Conservation (phyloP, 306 rosid species). For the Biancaea sappan region DNA sequence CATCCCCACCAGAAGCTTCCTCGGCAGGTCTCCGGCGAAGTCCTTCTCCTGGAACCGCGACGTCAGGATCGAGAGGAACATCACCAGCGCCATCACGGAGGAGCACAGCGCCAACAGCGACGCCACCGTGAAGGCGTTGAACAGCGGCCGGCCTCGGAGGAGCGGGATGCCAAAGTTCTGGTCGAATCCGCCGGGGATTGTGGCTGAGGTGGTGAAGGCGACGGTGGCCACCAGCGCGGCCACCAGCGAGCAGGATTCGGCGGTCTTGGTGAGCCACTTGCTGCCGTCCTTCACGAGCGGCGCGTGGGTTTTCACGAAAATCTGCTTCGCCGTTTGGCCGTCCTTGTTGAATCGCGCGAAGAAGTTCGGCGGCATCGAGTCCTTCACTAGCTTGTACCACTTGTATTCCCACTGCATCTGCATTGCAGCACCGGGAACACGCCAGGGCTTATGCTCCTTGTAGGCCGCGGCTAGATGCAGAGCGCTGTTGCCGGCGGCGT, state of each 20-base stretch:
- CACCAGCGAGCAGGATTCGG: slow-evolving; percentile 64
- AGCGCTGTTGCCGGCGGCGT: slow-evolving; percentile 47
- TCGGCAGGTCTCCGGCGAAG: slow-evolving; percentile 44
- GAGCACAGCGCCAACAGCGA: slow-evolving; percentile 59
- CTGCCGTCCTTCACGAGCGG: slow-evolving; percentile 44
- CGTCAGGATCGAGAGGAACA: slow-evolving; percentile 52
- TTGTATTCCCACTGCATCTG: slow-evolving; percentile 65
- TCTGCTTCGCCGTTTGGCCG: slow-evolving; percentile 49
- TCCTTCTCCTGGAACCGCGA: slow-evolving; percentile 55
- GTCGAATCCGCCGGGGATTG: slow-evolving; percentile 56
- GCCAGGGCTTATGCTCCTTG: slow-evolving; percentile 39
- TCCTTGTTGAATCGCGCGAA: slow-evolving; percentile 39
- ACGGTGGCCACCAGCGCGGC: slow-evolving; percentile 68
- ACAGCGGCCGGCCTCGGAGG: slow-evolving; percentile 33
- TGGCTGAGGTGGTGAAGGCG: slow-evolving; percentile 60
- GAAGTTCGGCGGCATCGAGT: slow-evolving; percentile 53
- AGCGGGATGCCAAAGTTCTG: slow-evolving; percentile 43
- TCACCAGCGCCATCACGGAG: slow-evolving; percentile 51
- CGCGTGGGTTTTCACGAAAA: slow-evolving; percentile 42
- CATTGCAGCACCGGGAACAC: slow-evolving; percentile 56
- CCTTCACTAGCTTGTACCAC: slow-evolving; percentile 58
- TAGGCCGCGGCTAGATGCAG: slow-evolving; percentile 50
- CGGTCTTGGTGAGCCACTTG: slow-evolving; percentile 56
- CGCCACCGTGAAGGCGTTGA: slow-evolving; percentile 44
- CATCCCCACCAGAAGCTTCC: slow-evolving; percentile 55